Evolutionary conservation across 192 early-diverging fungal genomes (phyloP), one percentile per base, ranked within the genome.

Genomic region (Rhizophlyctis rosea): DNA sequence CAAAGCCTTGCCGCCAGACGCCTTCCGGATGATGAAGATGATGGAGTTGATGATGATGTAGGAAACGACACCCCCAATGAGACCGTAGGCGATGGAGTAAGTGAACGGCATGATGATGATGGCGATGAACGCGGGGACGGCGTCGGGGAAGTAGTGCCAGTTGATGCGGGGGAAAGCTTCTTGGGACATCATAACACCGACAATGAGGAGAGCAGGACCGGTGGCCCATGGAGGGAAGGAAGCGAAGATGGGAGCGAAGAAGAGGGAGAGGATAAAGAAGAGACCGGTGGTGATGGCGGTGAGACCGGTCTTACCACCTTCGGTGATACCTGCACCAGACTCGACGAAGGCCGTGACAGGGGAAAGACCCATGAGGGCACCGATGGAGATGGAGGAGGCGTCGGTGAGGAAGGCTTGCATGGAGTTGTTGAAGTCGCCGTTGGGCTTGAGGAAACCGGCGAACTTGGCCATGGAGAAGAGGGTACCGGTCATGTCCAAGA

Each of bases 221-320:
- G 90, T 91, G 29, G 91, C 85, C 88, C 90, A 91, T 3, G 89
- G 87, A 47, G 90, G 91, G 74, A 92, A 87, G 21, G 83, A 81
- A 4, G 90, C 90, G 63, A 91, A 90, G 70, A 92, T 89, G 25
- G 90, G 90, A 0, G 89, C 80, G 61, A 92, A 90, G 80, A 92
- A 91, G 33, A 92, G 71, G 18, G 82, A 77, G 34, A 92, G 68
- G 56, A 92, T 87, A 76, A 92, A 91, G 61, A 81, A 78, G 60
- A 91, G 64, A 2, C 79, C 80, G 16, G 82, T 78, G 3, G 80
- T 76, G 28, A 92, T 75, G 11, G 85, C 86, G 9, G 89, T 87
- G 51, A 92, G 80, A 30, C 90, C 90, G 0, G 90, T 92, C 14
- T 79, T 71, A 11, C 85, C 90, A 39, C 90, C 90, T 70, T 91